phyloP scores from a whole-genome alignment of 805 yeast species.

The Wickerhamomyces ciferrii region DNA sequence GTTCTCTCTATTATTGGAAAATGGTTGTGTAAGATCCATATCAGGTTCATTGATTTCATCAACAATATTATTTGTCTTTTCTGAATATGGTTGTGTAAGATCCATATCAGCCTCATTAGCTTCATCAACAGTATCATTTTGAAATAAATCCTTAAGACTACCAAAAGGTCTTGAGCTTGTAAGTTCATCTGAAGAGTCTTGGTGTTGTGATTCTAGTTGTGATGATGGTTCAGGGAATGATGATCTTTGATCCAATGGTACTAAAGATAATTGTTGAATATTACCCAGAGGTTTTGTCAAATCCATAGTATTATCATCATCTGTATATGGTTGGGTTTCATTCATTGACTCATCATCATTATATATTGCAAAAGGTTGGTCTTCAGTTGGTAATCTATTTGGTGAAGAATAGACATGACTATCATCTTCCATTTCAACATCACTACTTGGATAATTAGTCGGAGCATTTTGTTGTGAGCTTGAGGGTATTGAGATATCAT shows the following conservation, averaged over 20 bases:
- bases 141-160: constrained; percentile 20
- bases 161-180: constrained; percentile 17
- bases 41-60: no score
- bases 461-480: constrained; percentile 10
- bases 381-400: constrained; percentile 1
- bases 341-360: constrained; percentile 15
- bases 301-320: constrained; percentile 20
- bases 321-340: constrained; percentile 7
- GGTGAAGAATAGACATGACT: constrained; percentile 19
- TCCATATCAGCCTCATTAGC: no score
- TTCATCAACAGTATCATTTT: constrained; percentile 14
- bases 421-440: constrained; percentile 22
- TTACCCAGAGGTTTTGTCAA: constrained; percentile 20
- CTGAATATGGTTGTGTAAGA: constrained; percentile 17
- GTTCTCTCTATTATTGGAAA: not conserved
- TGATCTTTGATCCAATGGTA: not conserved
- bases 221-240: not conserved
- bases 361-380: constrained; percentile 12
- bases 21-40: constrained; percentile 21
- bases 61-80: no score
- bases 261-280: constrained; percentile 8
- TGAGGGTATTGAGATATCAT: constrained; percentile 6
- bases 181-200: not conserved
- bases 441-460: constrained; percentile 20
- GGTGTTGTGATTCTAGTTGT: not conserved